Conservation (phyloP, 352 stramenopile genomes). For the Elongisporangium prolatum region DNA sequence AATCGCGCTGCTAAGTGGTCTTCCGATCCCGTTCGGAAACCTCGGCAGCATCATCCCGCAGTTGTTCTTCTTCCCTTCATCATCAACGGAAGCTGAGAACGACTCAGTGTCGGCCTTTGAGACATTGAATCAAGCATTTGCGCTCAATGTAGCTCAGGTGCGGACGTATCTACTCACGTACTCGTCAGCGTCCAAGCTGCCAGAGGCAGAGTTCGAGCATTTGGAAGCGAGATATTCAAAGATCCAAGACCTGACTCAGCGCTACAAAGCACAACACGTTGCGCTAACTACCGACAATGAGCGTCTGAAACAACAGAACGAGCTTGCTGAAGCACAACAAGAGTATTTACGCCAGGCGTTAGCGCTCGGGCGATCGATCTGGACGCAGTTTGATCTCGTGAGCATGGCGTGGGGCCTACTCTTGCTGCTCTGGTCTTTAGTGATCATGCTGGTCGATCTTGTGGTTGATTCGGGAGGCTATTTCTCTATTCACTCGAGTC, state of each 20-base stretch:
- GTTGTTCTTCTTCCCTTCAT: conserved; percentile 59
- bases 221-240: conserved; percentile 28
- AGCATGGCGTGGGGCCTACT: conserved; percentile 66
- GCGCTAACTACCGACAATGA: neutral
- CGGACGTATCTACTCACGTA: conserved; percentile 72
- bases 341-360: conserved; percentile 62
- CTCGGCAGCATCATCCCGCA: conserved; percentile 92
- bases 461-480: neutral
- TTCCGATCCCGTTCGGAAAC: conserved; percentile 96
- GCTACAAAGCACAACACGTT: conserved; percentile 14
- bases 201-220: conserved; percentile 43
- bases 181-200: conserved; percentile 60
- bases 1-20: conserved; percentile 89
- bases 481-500: conserved; percentile 2
- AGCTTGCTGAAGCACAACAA: conserved; percentile 36
- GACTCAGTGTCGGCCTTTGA: conserved; percentile 25
- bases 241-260: conserved; percentile 3
- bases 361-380: conserved; percentile 66
- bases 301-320: conserved; percentile 26
- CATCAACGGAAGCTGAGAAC: conserved; percentile 1
- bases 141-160: conserved; percentile 83
- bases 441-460: conserved; percentile 9
- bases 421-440: conserved; percentile 38
- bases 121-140: conserved; percentile 59
- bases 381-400: conserved; percentile 85